phyloP scores from a whole-genome alignment of 345 rosid genomes.

The Salix koriyanagi region DNA sequence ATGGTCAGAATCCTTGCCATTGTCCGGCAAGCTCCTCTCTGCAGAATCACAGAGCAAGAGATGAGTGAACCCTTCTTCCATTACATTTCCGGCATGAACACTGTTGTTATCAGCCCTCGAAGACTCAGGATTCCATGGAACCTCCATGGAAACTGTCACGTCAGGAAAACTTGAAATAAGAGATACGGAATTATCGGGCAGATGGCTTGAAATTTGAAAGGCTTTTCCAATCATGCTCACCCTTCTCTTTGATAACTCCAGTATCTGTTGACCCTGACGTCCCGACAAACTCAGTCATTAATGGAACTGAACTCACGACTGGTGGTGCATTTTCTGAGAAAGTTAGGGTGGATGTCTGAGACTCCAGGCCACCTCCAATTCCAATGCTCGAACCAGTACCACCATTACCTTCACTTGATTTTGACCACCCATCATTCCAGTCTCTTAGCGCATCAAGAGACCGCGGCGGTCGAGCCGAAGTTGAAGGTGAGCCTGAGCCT shows the following conservation, averaged over 20 bases:
- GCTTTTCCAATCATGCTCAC: slow-evolving; percentile 57
- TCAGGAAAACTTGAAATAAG: slow-evolving; percentile 43
- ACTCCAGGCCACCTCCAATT: slow-evolving; percentile 48
- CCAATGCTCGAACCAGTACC: slow-evolving; percentile 20
- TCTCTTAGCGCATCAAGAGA: slow-evolving; percentile 16
- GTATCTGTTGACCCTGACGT: slow-evolving; percentile 47
- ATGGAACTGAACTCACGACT: slow-evolving; percentile 23
- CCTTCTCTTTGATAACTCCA: slow-evolving; percentile 48
- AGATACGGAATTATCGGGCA: slow-evolving; percentile 36
- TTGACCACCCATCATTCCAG: slow-evolving; percentile 31
- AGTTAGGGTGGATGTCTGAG: slow-evolving; percentile 85
- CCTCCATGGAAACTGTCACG: slow-evolving; percentile 47
- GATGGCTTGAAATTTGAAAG: slow-evolving; percentile 24
- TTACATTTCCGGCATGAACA: slow-evolving; percentile 20
- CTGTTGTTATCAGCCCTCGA: slow-evolving; percentile 18
- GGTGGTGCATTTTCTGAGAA: slow-evolving; percentile 47
- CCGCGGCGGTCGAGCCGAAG: slow-evolving; percentile 6
- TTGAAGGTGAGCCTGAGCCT: slow-evolving; percentile 1
- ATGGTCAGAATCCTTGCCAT: slow-evolving; percentile 43
- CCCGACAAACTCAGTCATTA: slow-evolving; percentile 48
- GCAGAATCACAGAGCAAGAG: slow-evolving; percentile 55
- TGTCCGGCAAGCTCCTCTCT: slow-evolving; percentile 41
- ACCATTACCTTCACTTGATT: slow-evolving; percentile 33
- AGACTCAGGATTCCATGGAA: slow-evolving; percentile 45
- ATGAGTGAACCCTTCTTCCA: slow-evolving; percentile 78